A percentile compares a stretch with the other conserved stretches of the same genome.
Conservation (phyloP, 164 flowering plant genomes). For the Aristolochia fimbriata region DNA sequence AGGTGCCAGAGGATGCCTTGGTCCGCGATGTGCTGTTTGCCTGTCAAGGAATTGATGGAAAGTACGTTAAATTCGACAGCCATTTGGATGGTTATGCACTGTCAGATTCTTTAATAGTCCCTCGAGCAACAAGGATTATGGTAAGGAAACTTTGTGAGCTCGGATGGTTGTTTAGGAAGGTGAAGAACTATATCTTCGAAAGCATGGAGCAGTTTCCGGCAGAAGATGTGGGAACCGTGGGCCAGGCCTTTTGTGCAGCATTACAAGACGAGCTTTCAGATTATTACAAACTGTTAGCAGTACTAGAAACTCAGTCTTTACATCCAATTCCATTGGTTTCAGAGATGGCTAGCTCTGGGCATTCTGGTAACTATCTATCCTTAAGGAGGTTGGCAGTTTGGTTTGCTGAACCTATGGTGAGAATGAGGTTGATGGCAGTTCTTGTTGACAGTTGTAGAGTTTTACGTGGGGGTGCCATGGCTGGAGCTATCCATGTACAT, state of each 20-base stretch:
- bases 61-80: conserved; percentile 54
- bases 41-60: conserved; percentile 95
- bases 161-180: conserved; percentile 87
- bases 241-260: conserved; percentile 96
- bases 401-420: conserved; percentile 92
- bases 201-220: conserved; percentile 75
- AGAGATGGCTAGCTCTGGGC: conserved; percentile 43
- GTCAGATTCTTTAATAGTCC: conserved; percentile 43
- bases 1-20: conserved; percentile 71
- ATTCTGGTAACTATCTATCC: conserved; percentile 60
- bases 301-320: conserved; percentile 83
- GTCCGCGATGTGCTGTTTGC: conserved; percentile 91
- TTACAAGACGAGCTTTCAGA: conserved; percentile 88
- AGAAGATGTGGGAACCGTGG: conserved; percentile 94
- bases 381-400: conserved; percentile 89
- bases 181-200: conserved; percentile 69
- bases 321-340: conserved; percentile 84
- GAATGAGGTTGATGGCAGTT: conserved; percentile 95
- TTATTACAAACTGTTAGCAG: conserved; percentile 84
- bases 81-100: conserved; percentile 53
- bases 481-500: conserved; percentile 90
- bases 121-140: conserved; percentile 57
- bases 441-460: conserved; percentile 85
- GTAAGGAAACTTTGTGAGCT: conserved; percentile 76
- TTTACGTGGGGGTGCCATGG: conserved; percentile 96